Base-by-base conservation (phyloP, 306 rosid species). In the Vigna reflexopilosa region DNA sequence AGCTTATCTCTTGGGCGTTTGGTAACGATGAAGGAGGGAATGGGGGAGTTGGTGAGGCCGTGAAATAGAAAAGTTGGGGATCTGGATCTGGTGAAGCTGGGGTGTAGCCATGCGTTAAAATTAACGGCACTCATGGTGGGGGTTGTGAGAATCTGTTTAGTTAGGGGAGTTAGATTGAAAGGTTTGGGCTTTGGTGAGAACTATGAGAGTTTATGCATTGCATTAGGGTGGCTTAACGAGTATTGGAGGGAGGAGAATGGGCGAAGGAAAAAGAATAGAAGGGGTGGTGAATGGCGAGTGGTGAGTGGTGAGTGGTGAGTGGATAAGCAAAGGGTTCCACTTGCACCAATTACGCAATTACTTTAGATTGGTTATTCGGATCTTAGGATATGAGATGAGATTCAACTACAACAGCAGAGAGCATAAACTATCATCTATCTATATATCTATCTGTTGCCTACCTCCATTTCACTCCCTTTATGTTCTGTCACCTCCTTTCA, bases 31-130 rank as follows among this genome's bases (percentile, higher is more conserved):
- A 38, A 0, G 34, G 67, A 15, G 42, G 88, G 77, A 79, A 75
- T 9, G 67, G 88, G 80, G 3, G 30, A 1, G 32, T 50, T 84
- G 20, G 75, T 84, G 44, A 82, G 57, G 6, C 70, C 83, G 32
- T 72, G 65, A 62, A 84, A 69, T 42, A 78, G 70, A 26, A 82
- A 55, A 5, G 30, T 13, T 32, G 85, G 77, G 77, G 91, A 82
- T 86, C 81, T 86, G 83, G 85, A 89, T 83, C 84, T 45, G 5
- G 50, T 12, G 50, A 45, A 45, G 15, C 14, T 45, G 15, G 50
- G 50, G 50, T 45, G 50, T 12, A 45, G 1, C 15, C 15, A 45
- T 45, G 50, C 15, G 50, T 45, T 45, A 4, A 45, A 45, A 45
- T 45, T 11, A 11, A 45, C 1, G 5, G 50, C 50, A 45, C 15